Conservation (phyloP, 106 monocot genomes). For the Iris macrosiphon region DNA sequence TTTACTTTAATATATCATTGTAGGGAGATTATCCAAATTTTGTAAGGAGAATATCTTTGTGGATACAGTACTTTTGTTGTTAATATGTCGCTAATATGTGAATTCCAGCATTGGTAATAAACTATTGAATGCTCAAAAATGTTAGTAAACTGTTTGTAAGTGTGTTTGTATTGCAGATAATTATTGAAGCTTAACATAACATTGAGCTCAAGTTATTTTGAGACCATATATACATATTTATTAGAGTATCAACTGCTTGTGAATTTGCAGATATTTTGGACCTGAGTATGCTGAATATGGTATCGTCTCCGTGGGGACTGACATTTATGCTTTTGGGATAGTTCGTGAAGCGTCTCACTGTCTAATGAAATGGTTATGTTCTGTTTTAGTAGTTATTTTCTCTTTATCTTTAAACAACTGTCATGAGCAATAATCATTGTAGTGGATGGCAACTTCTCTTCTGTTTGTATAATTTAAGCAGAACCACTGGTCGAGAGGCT, state of each 20-base stretch:
- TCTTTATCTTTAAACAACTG: neutral
- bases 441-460: neutral
- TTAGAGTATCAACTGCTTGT: neutral
- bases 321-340: constrained; percentile 47
- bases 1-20: no score
- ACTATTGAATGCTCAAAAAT: no score
- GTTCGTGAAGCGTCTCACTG: constrained; percentile 24
- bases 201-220: no score
- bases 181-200: no score
- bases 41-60: no score
- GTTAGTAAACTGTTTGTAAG: no score
- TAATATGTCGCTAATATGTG: no score
- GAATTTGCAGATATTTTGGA: constrained; percentile 25
- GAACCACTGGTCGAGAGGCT: constrained; percentile 37
- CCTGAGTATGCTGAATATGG: constrained; percentile 51
- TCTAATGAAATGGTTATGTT: constrained; percentile 38
- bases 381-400: neutral
- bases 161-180: no score
- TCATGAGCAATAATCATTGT: neutral
- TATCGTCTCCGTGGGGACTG: constrained; percentile 39
- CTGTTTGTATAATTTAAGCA: constrained; percentile 17
- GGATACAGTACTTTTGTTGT: no score
- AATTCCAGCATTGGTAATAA: no score
- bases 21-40: no score
- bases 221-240: neutral